Percentiles rank a stretch among this genome's conserved stretches.
These are phyloP conservation scores for Cyberlindnera xylosilytica DNA, from an alignment of 805 yeast genomes.

Conservation along the genomic window DNA sequence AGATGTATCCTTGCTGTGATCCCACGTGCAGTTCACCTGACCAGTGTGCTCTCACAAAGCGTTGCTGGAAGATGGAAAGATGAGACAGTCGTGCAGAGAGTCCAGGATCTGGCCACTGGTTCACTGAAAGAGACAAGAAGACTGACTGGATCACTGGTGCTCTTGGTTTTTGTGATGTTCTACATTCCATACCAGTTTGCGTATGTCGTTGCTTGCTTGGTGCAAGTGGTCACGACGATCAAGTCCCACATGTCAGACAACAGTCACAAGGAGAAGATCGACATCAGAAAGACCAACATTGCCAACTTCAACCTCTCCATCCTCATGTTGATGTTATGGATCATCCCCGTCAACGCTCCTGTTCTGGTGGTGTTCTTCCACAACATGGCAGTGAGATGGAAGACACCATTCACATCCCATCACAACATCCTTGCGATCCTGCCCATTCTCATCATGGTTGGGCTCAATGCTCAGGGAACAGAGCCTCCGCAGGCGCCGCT, in stretches of 20 bases:
- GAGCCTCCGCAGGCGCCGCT: constrained; percentile 39
- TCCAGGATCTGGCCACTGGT: constrained; percentile 3
- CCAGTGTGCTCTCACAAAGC: background rate
- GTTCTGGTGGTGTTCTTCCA: constrained; percentile 78
- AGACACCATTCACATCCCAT: constrained; percentile 81
- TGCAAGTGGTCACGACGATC: constrained; percentile 55
- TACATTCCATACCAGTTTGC: constrained; percentile 84
- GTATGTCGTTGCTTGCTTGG: constrained; percentile 52
- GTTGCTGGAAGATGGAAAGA: background rate
- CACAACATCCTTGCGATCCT: constrained; percentile 76
- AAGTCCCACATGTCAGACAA: constrained; percentile 25
- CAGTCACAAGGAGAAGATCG: constrained; percentile 18
- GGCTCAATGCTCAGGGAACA: constrained; percentile 47
- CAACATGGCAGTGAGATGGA: constrained; percentile 74
- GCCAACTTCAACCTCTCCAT: constrained; percentile 62
- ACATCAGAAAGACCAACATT: constrained; percentile 29
- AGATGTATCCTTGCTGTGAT: constrained; percentile 2
- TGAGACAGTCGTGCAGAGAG: background rate
- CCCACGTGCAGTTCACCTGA: background rate
- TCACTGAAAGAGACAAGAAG: constrained; percentile 17
- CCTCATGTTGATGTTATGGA: constrained; percentile 68
- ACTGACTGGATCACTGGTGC: constrained; percentile 17
- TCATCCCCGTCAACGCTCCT: constrained; percentile 76
- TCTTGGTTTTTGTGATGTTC: constrained; percentile 48
- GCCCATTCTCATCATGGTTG: constrained; percentile 64